phyloP scores from a whole-genome alignment of 192 early-diverging fungal genomes.

The Powellomyces hirtus region DNA sequence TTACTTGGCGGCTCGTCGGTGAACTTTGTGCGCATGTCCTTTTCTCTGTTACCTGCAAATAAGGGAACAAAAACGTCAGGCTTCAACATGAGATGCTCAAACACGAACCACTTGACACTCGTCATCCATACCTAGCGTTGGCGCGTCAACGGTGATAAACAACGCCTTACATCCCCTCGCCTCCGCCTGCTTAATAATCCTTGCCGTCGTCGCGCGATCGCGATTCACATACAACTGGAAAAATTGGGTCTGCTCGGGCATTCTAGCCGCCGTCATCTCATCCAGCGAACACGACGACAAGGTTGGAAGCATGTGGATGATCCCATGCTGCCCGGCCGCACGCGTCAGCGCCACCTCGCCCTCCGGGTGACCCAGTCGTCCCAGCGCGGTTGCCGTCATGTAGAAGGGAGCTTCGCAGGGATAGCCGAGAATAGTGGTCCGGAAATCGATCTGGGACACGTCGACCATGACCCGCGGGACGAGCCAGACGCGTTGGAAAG shows the following conservation, averaged over 20 bases:
- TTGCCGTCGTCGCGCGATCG: constrained; percentile 40
- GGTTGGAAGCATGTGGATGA: constrained; percentile 78
- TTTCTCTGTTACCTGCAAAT: constrained; percentile 52
- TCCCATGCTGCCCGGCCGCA: constrained; percentile 47
- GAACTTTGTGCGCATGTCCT: constrained; percentile 79
- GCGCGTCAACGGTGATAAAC: constrained; percentile 83
- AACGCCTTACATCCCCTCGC: constrained; percentile 45
- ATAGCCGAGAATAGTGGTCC: constrained; percentile 40
- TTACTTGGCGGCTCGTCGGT: constrained; percentile 42
- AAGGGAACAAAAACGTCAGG: no score
- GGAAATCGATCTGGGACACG: constrained; percentile 40
- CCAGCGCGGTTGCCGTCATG: constrained; percentile 57
- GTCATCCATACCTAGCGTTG: constrained; percentile 62
- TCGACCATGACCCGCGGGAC: constrained; percentile 54
- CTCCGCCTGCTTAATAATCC: constrained; percentile 44
- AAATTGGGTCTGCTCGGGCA: constrained; percentile 42
- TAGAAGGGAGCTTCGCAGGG: constrained; percentile 44
- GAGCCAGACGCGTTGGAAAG: constrained; percentile 70
- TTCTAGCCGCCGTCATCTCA: constrained; percentile 46
- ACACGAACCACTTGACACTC: no score
- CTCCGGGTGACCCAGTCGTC: constrained; percentile 69
- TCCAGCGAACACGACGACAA: constrained; percentile 67
- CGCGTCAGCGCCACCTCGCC: constrained; percentile 69
- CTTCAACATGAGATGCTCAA: no score
- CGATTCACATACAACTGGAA: constrained; percentile 61